A percentile compares a stretch with the other conserved stretches of the same genome.
Conservation (phyloP, 2,329 filamentous ascomycete genomes). For the Sclerotinia sclerotiorum region DNA sequence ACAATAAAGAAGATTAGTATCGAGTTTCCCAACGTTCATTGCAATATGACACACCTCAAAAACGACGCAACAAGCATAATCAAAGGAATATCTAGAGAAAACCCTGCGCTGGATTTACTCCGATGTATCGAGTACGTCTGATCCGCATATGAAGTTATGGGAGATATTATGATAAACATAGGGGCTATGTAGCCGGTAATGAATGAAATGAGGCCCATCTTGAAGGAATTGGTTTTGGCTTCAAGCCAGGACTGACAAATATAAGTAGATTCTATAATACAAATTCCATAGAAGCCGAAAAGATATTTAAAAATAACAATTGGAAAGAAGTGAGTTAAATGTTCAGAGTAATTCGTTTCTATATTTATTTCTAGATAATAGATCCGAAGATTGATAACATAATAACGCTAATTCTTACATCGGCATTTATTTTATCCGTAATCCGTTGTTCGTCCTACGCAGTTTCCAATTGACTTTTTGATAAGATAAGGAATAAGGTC, state of each 20-base stretch:
- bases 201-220: slow-evolving; percentile 38
- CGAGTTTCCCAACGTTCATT: not conserved
- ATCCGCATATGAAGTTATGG: slow-evolving; percentile 64
- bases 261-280: slow-evolving; percentile 11
- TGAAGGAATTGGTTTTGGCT: slow-evolving; percentile 20
- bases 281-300: slow-evolving; percentile 11
- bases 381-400: slow-evolving; percentile 15
- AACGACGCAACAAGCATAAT: slow-evolving; percentile 72
- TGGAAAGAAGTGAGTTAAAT: slow-evolving; percentile 11
- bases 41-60: slow-evolving; percentile 51
- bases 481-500: slow-evolving; percentile 8
- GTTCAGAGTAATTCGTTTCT: not conserved
- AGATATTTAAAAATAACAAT: not conserved
- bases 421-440: slow-evolving; percentile 4
- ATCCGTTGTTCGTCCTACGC: not conserved
- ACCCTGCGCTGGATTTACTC: slow-evolving; percentile 63
- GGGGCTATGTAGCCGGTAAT: slow-evolving; percentile 60
- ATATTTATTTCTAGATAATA: slow-evolving; percentile 7
- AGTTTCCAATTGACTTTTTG: not conserved
- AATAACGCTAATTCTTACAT: not conserved
- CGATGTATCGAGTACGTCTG: slow-evolving; percentile 65
- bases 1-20: slow-evolving; percentile 22
- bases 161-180: slow-evolving; percentile 62
- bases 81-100: slow-evolving; percentile 69
- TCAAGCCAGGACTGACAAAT: slow-evolving; percentile 18